Evolutionary conservation across 192 early-diverging fungal species (phyloP), one percentile per base, ranked within the genome.

Genomic region (Rhizoclosmatium globosum): DNA sequence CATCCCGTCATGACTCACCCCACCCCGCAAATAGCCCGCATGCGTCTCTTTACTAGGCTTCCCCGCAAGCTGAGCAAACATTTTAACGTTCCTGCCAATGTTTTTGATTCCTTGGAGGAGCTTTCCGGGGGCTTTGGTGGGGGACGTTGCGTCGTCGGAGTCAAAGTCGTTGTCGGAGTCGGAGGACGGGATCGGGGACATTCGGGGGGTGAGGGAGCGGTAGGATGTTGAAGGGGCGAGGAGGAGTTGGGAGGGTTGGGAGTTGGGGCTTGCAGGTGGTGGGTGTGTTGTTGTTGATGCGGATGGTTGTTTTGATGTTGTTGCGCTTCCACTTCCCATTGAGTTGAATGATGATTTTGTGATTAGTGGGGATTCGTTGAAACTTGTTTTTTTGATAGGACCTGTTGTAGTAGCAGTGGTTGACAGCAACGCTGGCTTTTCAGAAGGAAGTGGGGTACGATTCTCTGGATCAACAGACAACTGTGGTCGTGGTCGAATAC

Each of bases 51-150:
- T 31, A 31, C 31, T 31, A 31, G 31, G 31, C 31, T 65, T 65
- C 38, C 64, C 67, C 17, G 39, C 45, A 13, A 68, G n/a, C 2
- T 21, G 11, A 2, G 67, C 67, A 50, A 72, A 47, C 7, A 46
- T 46, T 57, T 72, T 72, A 1, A 72, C 70, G 38, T 72, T 72
- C n/a, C 21, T 50, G 11, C 70, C 70, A 50, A 72, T 57, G 47
- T 72, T 72, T 47, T 72, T 72, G 6, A 72, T 57, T 9, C 70
- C 70, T 38, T 44, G 53, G 15, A 72, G 31, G 41, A 72, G 56
- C 53, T 72, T 72, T 57, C 56, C 11, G 15, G 19, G 17, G 4
- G 70, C 23, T 41, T 64, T 38, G 15, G 15, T 21, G 23, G 13
- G 62, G 23, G 41, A 13, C 3, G 62, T 2, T 13, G 62, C 21